Evolutionary conservation across 208 protist species (phyloP).

Genomic region (Leishmania major): DNA sequence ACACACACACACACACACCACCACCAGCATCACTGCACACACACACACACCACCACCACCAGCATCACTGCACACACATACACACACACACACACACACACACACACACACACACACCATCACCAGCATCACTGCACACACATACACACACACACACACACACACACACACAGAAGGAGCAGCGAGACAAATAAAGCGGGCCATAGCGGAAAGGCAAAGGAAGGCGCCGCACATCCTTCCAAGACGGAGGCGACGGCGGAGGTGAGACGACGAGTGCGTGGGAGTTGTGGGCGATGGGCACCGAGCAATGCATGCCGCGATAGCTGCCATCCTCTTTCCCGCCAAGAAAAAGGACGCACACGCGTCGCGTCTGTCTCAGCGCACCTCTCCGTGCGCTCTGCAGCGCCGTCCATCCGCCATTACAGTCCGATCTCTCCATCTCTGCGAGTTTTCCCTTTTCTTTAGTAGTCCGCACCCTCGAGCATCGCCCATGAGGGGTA

Average conservation of each 20-base stretch:
- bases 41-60: too few relatives aligned
- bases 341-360: not conserved
- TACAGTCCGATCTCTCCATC: not conserved
- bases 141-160: slow-evolving; percentile 1
- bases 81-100: too few relatives aligned
- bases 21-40: too few relatives aligned
- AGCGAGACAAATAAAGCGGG: not conserved
- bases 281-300: not conserved
- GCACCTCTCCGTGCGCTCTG: not conserved
- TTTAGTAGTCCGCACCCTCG: slow-evolving; percentile 44
- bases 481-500: slow-evolving; percentile 80
- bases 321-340: not conserved
- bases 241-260: not conserved
- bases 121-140: not conserved
- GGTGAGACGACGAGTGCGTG: not conserved
- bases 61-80: too few relatives aligned
- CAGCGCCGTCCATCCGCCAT: slow-evolving; percentile 5
- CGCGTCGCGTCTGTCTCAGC: not conserved
- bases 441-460: not conserved
- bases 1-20: too few relatives aligned
- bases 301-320: not conserved
- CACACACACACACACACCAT: not conserved
- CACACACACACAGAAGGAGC: not conserved
- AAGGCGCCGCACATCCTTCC: not conserved
- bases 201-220: not conserved